Base-by-base conservation (phyloP, 2,329 filamentous ascomycete genomes). In the Penicillium sp. region DNA sequence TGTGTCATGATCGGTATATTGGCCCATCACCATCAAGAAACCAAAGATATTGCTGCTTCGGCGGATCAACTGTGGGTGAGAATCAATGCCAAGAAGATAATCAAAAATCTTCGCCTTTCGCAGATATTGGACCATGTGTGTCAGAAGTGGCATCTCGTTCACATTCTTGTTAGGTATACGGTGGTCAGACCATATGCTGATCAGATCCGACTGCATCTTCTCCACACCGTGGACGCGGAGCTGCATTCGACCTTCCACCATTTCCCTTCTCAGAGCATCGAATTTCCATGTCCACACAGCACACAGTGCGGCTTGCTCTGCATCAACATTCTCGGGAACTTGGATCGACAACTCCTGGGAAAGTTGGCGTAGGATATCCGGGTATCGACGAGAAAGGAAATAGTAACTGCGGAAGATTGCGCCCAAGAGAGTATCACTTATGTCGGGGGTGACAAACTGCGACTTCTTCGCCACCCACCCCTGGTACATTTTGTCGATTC, bases 171-270 rank as follows among this genome's bases (percentile, higher is more conserved):
- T 64, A 57, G 12, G 72, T 69, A 79, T 77, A n/a, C 76, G 76
- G 55, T 80, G 75, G 8, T 74, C 75, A 49, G 78, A 80, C 77
- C 84, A 93, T 19, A 88, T 75, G 0, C 68, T 64, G 8, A 95
- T 79, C 30, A 96, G 76, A 27, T 88, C 83, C 8, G 64, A 65
- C 56, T 88, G 87, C 80, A 96, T 86, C 16, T 75, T 76, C n/a
- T 82, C 80, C 41, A 92, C 84, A 16, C 89, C 89, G 65, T 82
- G 79, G 11, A 95, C 87, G 31, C 92, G 85, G 31, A 96, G 76
- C 63, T 95, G 89, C 89, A 97, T 95, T 62, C 92, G 88, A 30
- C 88, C 86, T 49, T 88, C 92, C 62, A 80, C 83, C 44, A 96
- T 84, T 57, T 92, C 83, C 57, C 82, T 86, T 59, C 82, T 82